These are phyloP conservation scores for Sphaerosporella brunnea DNA, from an alignment of 495 filamentous ascomycete species.

Conservation along the genomic window DNA sequence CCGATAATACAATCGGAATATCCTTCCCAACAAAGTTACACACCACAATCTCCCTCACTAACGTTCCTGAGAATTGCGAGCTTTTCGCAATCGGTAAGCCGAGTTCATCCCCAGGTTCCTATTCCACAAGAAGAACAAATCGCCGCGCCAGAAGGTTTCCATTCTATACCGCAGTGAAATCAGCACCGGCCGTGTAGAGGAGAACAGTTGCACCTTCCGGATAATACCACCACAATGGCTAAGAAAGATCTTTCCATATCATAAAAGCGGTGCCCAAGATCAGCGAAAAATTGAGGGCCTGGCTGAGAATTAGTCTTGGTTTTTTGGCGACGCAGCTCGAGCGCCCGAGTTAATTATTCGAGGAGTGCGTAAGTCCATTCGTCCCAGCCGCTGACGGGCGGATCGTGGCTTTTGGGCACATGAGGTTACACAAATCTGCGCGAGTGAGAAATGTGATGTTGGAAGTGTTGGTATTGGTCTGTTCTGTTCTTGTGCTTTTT, in stretches of 20 bases:
- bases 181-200: too few relatives aligned
- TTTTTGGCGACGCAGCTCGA: conserved; percentile 31
- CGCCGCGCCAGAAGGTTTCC: conserved; percentile 94
- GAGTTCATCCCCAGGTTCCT: conserved; percentile 37
- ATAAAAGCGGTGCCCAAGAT: conserved; percentile 92
- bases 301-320: conserved; percentile 69
- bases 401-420: too few relatives aligned
- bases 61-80: conserved; percentile 16
- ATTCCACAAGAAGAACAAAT: conserved; percentile 90
- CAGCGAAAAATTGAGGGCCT: conserved; percentile 85
- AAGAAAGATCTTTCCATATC: conserved; percentile 92
- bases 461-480: background rate
- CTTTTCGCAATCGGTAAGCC: background rate
- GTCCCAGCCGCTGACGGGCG: too few relatives aligned
- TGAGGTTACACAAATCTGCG: too few relatives aligned
- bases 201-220: conserved; percentile 41
- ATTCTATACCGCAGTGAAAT: conserved; percentile 42
- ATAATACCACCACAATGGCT: conserved; percentile 91
- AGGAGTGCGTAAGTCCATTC: conserved; percentile 3
- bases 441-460: conserved; percentile 3
- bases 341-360: conserved; percentile 14
- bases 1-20: conserved; percentile 94
- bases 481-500: background rate
- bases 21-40: conserved; percentile 86
- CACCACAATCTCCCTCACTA: conserved; percentile 42